Base-by-base conservation (phyloP, 441 rosid genomes). In the Melastoma candidum region DNA sequence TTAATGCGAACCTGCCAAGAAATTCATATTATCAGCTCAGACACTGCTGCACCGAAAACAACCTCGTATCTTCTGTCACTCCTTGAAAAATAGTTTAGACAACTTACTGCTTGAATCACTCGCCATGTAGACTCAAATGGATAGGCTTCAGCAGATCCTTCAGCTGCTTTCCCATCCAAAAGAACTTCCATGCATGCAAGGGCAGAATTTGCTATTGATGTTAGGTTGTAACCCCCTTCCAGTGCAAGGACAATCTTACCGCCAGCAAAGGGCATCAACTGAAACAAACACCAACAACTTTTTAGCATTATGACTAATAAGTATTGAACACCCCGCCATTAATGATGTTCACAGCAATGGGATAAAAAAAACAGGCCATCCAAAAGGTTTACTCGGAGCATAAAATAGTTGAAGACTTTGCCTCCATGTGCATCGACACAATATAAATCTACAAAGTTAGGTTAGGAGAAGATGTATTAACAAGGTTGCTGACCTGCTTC, bases 181-280 rank as follows among this genome's bases (percentile, higher is more conserved):
- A 93, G 64, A 65, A 86, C 90, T 74, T 83, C 64, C 76, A 89
- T 65, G 70, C 99, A 93, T 12, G 96, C 99, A 47, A 89, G 83
- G 64, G 77, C 81, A 43, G 95, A 83, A 59, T 83, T 77, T 68
- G 99, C 90, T 53, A 84, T 74, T 4, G 97, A 86, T 55, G 72
- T 70, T 44, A 83, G 95, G 71, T 86, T 89, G 79, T 93, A 93
- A 12, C 99, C 99, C 71, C 99, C 99, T 71, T 93, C 99, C 67
- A 93, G 62, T 27, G 93, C 95, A 75, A 93, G 61, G 26, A 86
- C 88, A 63, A 93, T 70, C 81, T 80, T 88, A 60, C 95, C 92
- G 59, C 71, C 74, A 29, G 83, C 90, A 77, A 86, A 82, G 65
- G 77, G 83, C 92, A 85, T 80, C 74, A 88, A 71, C 97, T 92